A percentile compares a stretch with the other conserved stretches of the same genome.
These are phyloP conservation scores for Capsicum chinense DNA, from an alignment of 257 asterid species.

Conservation along the genomic window DNA sequence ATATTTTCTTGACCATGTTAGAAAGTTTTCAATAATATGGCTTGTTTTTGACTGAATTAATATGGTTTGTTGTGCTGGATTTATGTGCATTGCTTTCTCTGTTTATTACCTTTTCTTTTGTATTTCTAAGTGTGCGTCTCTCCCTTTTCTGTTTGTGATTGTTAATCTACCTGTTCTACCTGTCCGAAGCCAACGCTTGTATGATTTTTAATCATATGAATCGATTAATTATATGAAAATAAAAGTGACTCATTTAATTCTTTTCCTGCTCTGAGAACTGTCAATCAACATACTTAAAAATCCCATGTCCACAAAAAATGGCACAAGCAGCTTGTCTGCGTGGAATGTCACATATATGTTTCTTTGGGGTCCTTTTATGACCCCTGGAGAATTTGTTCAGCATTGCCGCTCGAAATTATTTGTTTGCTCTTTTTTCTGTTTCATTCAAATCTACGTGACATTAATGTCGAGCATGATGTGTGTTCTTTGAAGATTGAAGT, in stretches of 20 bases:
- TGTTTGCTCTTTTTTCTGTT: not conserved
- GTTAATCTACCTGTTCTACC: not conserved
- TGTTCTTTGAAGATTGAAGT: not conserved
- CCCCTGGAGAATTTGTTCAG: not conserved
- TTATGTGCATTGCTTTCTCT: not conserved
- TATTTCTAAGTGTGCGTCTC: not conserved
- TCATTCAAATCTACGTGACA: not conserved
- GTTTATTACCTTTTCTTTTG: not conserved
- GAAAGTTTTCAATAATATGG: not conserved
- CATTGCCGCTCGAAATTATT: not conserved
- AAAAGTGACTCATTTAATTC: too few relatives aligned
- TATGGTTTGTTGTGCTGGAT: conserved; percentile 3
- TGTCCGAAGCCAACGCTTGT: not conserved
- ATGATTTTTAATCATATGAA: not conserved
- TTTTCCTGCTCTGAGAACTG: not conserved
- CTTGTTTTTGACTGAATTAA: not conserved
- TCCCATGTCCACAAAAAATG: not conserved
- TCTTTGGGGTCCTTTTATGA: not conserved
- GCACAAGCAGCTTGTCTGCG: not conserved
- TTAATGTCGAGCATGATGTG: conserved; percentile 10
- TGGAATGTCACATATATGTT: conserved; percentile 26
- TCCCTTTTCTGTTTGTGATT: not conserved
- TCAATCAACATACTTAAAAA: not conserved
- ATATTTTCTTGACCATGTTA: not conserved
- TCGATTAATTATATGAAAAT: too few relatives aligned